Conservation (phyloP, 306 rosid genomes). For the Castanea sativa region DNA sequence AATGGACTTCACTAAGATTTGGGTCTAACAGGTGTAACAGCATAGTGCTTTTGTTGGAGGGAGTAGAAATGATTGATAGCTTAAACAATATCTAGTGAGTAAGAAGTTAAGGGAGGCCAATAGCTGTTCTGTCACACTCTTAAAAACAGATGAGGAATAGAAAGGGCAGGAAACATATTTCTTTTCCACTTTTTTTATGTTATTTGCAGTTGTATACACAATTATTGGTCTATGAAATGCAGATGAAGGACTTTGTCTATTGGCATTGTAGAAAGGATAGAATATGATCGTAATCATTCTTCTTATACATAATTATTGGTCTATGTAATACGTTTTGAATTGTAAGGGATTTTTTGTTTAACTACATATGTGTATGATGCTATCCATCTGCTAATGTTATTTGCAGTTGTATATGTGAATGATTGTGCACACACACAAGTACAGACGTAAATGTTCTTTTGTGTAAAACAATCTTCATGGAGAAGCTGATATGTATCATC, state of each 20-base stretch:
- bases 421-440: not conserved
- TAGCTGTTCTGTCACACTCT: not conserved
- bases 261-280: too few relatives aligned
- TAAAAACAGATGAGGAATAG: not conserved
- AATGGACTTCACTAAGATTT: not conserved
- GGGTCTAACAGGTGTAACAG: not conserved
- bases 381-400: not conserved
- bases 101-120: not conserved
- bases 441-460: constrained; percentile 15
- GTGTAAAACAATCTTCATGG: constrained; percentile 11
- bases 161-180: not conserved
- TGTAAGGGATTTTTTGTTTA: too few relatives aligned
- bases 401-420: constrained; percentile 1
- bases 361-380: too few relatives aligned
- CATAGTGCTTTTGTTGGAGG: not conserved
- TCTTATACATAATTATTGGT: too few relatives aligned
- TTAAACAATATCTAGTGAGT: not conserved
- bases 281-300: too few relatives aligned
- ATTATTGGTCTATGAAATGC: not conserved
- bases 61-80: not conserved
- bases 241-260: too few relatives aligned
- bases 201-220: not conserved
- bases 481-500: constrained; percentile 25
- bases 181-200: not conserved
- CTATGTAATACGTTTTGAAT: not conserved